Percentiles rank a stretch among this genome's conserved stretches.
Evolutionary conservation across 1,139 yeast genomes (phyloP).

Genomic region (Lizanozyma gosingica): DNA sequence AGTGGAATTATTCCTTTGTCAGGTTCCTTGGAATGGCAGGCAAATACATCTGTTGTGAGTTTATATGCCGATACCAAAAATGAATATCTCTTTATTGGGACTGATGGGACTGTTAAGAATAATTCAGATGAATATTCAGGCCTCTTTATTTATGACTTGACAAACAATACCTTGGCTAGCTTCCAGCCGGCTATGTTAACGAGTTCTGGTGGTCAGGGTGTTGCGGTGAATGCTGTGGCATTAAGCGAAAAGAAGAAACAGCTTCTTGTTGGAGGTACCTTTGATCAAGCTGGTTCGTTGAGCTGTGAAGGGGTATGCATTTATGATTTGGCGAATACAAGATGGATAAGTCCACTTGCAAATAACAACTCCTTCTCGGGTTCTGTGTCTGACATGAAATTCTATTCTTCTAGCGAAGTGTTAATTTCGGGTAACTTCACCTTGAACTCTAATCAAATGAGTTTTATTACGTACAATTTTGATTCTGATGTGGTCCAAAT

Average conservation of each 20-base stretch:
- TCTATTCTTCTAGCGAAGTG: conserved; percentile 40
- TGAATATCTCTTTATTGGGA: conserved; percentile 40
- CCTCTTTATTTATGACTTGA: conserved; percentile 43
- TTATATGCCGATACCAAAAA: conserved; percentile 32
- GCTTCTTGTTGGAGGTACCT: conserved; percentile 72
- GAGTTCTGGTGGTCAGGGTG: conserved; percentile 14
- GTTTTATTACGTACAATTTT: conserved; percentile 48
- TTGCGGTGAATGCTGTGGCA: conserved; percentile 44
- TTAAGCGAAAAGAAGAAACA: conserved; percentile 40
- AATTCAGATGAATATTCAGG: conserved; percentile 23
- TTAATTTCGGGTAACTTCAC: conserved; percentile 57
- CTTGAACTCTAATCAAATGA: conserved; percentile 23
- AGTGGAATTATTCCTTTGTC: conserved; percentile 17
- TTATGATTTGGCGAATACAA: conserved; percentile 46
- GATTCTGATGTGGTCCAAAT: conserved; percentile 12
- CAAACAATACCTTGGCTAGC: conserved; percentile 24
- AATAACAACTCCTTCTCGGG: conserved; percentile 42
- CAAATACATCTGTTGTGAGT: conserved; percentile 26
- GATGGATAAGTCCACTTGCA: conserved; percentile 46
- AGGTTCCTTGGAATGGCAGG: conserved; percentile 29
- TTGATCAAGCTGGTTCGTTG: conserved; percentile 49
- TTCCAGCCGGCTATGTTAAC: conserved; percentile 42
- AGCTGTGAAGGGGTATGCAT: conserved; percentile 60
- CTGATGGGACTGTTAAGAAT: conserved; percentile 35
- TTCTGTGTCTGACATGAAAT: conserved; percentile 43